Evolutionary conservation across 202 grass and related monocot genomes (phyloP).

Genomic region (Cymbopogon flexuosus): DNA sequence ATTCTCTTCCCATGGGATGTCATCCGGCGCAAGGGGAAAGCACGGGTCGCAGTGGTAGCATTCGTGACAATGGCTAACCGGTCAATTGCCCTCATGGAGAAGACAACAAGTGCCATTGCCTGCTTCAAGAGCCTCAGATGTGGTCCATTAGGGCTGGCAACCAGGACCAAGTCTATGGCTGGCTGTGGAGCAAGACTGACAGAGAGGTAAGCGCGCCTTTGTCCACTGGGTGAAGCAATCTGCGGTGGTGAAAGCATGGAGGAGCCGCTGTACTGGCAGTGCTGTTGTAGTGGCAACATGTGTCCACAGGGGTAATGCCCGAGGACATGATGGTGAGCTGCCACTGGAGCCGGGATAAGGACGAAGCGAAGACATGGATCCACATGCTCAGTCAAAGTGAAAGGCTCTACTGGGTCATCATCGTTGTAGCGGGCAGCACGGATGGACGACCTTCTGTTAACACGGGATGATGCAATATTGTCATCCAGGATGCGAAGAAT

Average conservation of each 20-base stretch:
- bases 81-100: slow-evolving; percentile 73
- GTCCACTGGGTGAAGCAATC: slow-evolving; percentile 37
- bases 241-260: slow-evolving; percentile 37
- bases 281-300: slow-evolving; percentile 35
- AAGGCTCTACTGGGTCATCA: slow-evolving; percentile 74
- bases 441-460: slow-evolving; percentile 73
- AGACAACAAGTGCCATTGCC: slow-evolving; percentile 76
- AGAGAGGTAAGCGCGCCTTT: slow-evolving; percentile 63
- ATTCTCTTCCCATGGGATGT: slow-evolving; percentile 78
- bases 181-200: slow-evolving; percentile 66
- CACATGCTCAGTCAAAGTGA: slow-evolving; percentile 34
- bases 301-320: slow-evolving; percentile 45
- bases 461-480: slow-evolving; percentile 81
- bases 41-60: slow-evolving; percentile 74
- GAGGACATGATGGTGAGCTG: slow-evolving; percentile 31
- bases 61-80: slow-evolving; percentile 84
- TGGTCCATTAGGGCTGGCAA: slow-evolving; percentile 78
- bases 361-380: slow-evolving; percentile 59
- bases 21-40: slow-evolving; percentile 89
- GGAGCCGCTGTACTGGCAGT: slow-evolving; percentile 42
- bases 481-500: slow-evolving; percentile 93
- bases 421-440: slow-evolving; percentile 79
- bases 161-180: slow-evolving; percentile 74
- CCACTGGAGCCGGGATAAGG: slow-evolving; percentile 44
- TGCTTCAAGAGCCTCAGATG: slow-evolving; percentile 93